phyloP scores from a whole-genome alignment of 108 stramenopile species.

The Fragilaria radians region DNA sequence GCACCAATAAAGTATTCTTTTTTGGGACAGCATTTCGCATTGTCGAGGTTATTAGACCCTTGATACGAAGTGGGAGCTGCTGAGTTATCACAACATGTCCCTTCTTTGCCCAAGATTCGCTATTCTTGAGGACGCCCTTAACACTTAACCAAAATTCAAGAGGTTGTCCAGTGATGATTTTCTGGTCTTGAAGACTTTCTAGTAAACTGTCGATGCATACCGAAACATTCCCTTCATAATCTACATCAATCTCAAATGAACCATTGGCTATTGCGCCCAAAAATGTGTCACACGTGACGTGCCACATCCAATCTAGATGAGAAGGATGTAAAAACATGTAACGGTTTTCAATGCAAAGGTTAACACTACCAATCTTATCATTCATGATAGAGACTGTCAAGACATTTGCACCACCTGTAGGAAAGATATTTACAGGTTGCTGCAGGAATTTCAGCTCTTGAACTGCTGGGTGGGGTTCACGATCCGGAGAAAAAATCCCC shows the following conservation, averaged over 20 bases:
- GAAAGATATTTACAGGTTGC: conserved; percentile 57
- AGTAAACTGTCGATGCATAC: background rate
- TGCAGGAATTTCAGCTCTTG: conserved; percentile 80
- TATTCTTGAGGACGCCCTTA: conserved; percentile 9
- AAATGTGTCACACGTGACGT: conserved; percentile 16
- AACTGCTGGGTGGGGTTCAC: conserved; percentile 85
- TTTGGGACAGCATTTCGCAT: background rate
- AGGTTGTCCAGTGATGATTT: background rate
- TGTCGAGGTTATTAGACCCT: background rate
- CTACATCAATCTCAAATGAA: conserved; percentile 1
- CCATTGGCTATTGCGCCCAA: conserved; percentile 10
- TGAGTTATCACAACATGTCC: conserved; percentile 34
- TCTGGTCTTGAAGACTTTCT: background rate
- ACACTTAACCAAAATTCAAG: conserved; percentile 28
- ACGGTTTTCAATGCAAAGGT: conserved; percentile 24
- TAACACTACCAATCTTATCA: background rate
- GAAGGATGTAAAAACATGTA: conserved; percentile 37
- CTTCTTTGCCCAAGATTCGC: conserved; percentile 26
- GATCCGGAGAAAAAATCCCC: conserved; percentile 87
- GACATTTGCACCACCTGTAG: background rate
- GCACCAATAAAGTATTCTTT: background rate
- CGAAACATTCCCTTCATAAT: background rate
- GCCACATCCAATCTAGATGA: conserved; percentile 39
- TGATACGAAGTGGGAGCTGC: conserved; percentile 29
- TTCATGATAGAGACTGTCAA: background rate